These are phyloP conservation scores for Lasiodiplodia gonubiensis DNA, from an alignment of 2,329 filamentous ascomycete species.

Conservation along the genomic window DNA sequence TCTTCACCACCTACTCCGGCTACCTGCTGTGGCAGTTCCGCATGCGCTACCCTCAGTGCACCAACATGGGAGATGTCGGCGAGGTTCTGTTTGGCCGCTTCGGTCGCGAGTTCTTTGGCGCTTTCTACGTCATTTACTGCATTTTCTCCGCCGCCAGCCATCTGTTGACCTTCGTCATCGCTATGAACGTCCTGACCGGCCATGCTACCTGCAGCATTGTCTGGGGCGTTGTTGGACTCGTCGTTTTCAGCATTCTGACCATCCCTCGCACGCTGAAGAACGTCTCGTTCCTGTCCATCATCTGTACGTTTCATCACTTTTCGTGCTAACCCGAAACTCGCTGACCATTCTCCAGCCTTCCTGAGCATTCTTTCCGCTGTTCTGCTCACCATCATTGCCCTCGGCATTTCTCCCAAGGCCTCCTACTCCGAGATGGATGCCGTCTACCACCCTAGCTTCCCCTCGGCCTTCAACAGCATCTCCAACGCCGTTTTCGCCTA, in stretches of 20 bases:
- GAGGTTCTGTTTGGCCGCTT: slow-evolving; percentile 64
- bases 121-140: slow-evolving; percentile 54
- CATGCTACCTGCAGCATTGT: slow-evolving; percentile 68
- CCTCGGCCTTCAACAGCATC: slow-evolving; percentile 61
- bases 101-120: slow-evolving; percentile 60
- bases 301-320: slow-evolving; percentile 48
- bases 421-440: slow-evolving; percentile 39
- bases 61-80: slow-evolving; percentile 73
- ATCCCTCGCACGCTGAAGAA: slow-evolving; percentile 68
- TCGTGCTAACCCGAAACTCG: background rate
- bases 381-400: slow-evolving; percentile 70
- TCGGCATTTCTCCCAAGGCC: slow-evolving; percentile 57
- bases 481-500: slow-evolving; percentile 41
- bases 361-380: slow-evolving; percentile 70
- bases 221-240: slow-evolving; percentile 65
- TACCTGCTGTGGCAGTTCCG: slow-evolving; percentile 68
- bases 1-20: slow-evolving; percentile 66
- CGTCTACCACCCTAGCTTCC: slow-evolving; percentile 61
- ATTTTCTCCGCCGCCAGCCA: slow-evolving; percentile 74
- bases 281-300: slow-evolving; percentile 66
- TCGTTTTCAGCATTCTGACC: slow-evolving; percentile 64
- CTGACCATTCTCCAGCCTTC: slow-evolving; percentile 54
- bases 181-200: slow-evolving; percentile 68
- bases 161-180: slow-evolving; percentile 71
- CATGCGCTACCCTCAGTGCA: slow-evolving; percentile 57